phyloP scores from a whole-genome alignment of 83 land plant genomes.

The Thuja plicata region DNA sequence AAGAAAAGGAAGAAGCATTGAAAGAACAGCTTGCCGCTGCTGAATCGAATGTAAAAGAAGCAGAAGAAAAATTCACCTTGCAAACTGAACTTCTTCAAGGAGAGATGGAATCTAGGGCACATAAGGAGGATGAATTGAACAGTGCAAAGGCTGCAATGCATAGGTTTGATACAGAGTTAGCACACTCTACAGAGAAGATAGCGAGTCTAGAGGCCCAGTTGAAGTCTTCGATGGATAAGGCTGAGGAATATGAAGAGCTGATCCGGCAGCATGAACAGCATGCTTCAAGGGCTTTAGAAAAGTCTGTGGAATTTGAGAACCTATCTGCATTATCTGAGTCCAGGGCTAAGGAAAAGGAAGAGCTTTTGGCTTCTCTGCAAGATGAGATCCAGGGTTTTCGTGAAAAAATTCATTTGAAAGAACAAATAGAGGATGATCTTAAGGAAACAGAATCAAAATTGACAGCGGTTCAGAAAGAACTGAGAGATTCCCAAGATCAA shows the following conservation, averaged over 20 bases:
- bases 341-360: constrained; percentile 52
- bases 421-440: constrained; percentile 41
- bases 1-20: constrained; percentile 8
- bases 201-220: constrained; percentile 42
- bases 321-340: constrained; percentile 33
- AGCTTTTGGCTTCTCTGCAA: constrained; percentile 42
- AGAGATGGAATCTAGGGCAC: constrained; percentile 35
- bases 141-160: constrained; percentile 41
- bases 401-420: constrained; percentile 40
- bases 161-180: constrained; percentile 32
- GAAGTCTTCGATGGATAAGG: constrained; percentile 31
- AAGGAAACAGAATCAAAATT: constrained; percentile 25
- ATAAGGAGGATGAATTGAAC: constrained; percentile 44
- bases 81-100: constrained; percentile 38
- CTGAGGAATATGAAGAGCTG: constrained; percentile 13
- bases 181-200: constrained; percentile 37
- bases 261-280: background rate
- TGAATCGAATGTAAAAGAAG: constrained; percentile 20
- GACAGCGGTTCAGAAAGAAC: constrained; percentile 22
- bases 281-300: constrained; percentile 19
- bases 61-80: constrained; percentile 25
- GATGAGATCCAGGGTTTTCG: constrained; percentile 45
- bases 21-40: constrained; percentile 40
- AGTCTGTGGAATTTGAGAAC: constrained; percentile 44
- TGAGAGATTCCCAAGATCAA: constrained; percentile 36